A percentile compares a stretch with the other conserved stretches of the same genome.
phyloP scores from a whole-genome alignment of 2,329 filamentous ascomycete genomes.

The Westerdykella ornata region DNA sequence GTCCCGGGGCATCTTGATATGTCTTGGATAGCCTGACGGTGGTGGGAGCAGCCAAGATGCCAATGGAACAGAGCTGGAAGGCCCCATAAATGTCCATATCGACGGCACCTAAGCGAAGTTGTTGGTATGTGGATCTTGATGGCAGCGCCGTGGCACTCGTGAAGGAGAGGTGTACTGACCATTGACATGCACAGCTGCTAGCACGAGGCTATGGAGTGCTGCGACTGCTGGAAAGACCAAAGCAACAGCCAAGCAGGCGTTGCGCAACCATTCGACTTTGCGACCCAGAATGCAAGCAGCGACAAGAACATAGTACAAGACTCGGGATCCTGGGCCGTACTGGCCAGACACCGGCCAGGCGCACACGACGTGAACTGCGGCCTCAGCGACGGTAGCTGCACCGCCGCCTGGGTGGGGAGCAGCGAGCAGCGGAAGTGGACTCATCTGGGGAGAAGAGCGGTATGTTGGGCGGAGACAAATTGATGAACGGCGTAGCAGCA shows the following conservation, averaged over 20 bases:
- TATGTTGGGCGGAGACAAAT: not conserved
- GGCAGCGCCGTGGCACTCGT: not conserved
- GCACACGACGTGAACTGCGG: conserved; percentile 45
- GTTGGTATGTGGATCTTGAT: not conserved
- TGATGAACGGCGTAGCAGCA: not conserved
- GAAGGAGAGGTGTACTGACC: conserved; percentile 39
- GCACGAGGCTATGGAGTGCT: conserved; percentile 56
- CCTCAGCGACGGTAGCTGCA: not conserved
- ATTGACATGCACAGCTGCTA: conserved; percentile 53
- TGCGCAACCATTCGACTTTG: conserved; percentile 55
- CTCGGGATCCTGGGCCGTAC: conserved; percentile 50
- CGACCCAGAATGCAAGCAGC: conserved; percentile 57
- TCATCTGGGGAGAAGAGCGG: not conserved
- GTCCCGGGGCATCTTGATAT: conserved; percentile 57
- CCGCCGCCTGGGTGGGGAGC: not conserved
- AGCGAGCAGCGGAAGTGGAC: not conserved
- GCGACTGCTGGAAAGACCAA: conserved; percentile 58
- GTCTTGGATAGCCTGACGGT: conserved; percentile 56
- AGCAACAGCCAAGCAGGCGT: conserved; percentile 57
- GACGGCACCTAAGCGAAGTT: conserved; percentile 46
- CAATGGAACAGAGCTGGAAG: conserved; percentile 61
- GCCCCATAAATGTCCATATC: conserved; percentile 64
- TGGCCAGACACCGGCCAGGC: conserved; percentile 53
- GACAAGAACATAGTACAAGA: conserved; percentile 59
- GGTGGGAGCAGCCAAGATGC: conserved; percentile 57